A percentile compares a stretch with the other conserved stretches of the same genome.
Conservation (phyloP, 192 early-diverging fungal genomes). For the Coemansia sp. region DNA sequence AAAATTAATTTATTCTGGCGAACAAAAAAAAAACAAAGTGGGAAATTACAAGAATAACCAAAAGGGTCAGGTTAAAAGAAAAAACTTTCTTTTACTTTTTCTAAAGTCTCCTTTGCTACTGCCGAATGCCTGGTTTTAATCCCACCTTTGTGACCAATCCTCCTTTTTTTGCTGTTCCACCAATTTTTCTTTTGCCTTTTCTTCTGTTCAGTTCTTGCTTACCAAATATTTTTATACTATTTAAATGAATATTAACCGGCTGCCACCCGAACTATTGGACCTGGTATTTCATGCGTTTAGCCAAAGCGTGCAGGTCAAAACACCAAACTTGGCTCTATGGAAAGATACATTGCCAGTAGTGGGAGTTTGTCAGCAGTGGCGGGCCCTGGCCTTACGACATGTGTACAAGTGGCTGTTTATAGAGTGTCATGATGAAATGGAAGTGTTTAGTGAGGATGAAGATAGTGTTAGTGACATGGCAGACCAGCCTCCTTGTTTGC, state of each 20-base stretch:
- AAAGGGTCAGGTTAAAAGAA: too few relatives aligned
- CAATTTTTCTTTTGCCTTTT: not conserved
- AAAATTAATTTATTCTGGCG: too few relatives aligned
- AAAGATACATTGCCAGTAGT: conserved; percentile 1
- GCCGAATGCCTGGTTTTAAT: too few relatives aligned
- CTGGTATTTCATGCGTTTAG: not conserved
- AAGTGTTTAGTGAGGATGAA: not conserved
- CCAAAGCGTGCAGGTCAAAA: not conserved
- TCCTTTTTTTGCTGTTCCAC: too few relatives aligned
- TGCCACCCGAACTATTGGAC: conserved; percentile 4
- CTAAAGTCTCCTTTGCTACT: too few relatives aligned
- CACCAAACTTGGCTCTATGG: not conserved
- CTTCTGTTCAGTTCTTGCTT: not conserved
- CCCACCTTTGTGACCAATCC: too few relatives aligned
- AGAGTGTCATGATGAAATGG: not conserved
- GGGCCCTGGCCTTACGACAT: not conserved
- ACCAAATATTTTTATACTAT: not conserved
- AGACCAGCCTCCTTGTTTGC: not conserved
- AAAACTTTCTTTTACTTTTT: too few relatives aligned
- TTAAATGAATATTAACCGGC: not conserved
- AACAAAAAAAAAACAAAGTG: too few relatives aligned
- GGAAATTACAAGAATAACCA: too few relatives aligned
- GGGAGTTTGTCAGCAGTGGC: conserved; percentile 2
- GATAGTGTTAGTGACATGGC: not conserved
- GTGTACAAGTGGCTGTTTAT: not conserved